A percentile compares a stretch with the other conserved stretches of the same genome.
Evolutionary conservation across 768 basidiomycete genomes (phyloP).

Genomic region (Leccinellum albellum): DNA sequence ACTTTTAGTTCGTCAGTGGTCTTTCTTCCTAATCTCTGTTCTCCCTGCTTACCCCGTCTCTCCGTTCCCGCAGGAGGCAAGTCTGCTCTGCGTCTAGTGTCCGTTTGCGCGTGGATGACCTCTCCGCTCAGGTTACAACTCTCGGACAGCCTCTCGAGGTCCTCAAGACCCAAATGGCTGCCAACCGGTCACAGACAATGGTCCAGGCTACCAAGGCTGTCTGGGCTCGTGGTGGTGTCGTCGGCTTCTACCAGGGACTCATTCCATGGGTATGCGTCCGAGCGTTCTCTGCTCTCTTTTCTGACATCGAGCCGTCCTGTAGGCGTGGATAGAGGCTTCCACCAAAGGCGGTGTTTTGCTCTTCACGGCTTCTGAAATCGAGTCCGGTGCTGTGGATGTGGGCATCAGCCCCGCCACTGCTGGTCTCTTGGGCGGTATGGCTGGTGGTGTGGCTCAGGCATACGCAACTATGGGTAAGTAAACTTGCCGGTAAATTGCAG

Average conservation of each 20-base stretch:
- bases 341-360: constrained; percentile 96
- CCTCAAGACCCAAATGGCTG: constrained; percentile 99
- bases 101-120: background rate
- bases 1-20: constrained; percentile 44
- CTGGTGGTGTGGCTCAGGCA: constrained; percentile 60
- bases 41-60: constrained; percentile 12
- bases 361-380: constrained; percentile 95
- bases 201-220: constrained; percentile 77
- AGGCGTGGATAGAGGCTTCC: constrained; percentile 99
- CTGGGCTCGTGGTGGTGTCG: constrained; percentile 86
- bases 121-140: constrained; percentile 75
- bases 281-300: background rate
- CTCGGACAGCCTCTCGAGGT: constrained; percentile 98
- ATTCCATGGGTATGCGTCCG: constrained; percentile 85
- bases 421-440: constrained; percentile 95
- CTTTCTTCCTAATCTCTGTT: background rate
- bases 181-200: constrained; percentile 92
- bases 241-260: constrained; percentile 95
- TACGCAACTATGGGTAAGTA: constrained; percentile 70
- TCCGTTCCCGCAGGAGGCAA: constrained; percentile 59
- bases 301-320: background rate
- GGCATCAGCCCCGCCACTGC: constrained; percentile 78
- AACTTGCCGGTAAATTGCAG: constrained; percentile 1
- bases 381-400: constrained; percentile 56
- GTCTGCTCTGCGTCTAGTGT: constrained; percentile 25